Evolutionary conservation across 306 rosid species (phyloP).

Genomic region (Fragaria vesca): DNA sequence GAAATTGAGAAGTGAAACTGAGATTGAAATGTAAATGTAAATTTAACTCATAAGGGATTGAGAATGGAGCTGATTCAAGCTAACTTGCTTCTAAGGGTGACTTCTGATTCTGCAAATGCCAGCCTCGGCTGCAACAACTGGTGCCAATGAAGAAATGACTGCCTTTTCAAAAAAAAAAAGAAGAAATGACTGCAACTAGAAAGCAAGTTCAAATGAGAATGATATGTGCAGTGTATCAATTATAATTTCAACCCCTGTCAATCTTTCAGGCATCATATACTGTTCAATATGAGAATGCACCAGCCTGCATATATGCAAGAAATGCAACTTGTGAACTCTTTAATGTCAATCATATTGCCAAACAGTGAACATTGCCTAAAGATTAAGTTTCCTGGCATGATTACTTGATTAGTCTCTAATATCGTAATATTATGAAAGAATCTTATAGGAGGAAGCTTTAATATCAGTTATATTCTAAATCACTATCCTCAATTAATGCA

Average conservation of each 20-base stretch:
- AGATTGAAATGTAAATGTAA: no score
- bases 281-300: slow-evolving; percentile 22
- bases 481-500: slow-evolving; percentile 38
- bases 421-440: neutral
- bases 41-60: no score
- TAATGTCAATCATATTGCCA: neutral
- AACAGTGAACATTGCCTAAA: neutral
- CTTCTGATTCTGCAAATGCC: slow-evolving; percentile 24
- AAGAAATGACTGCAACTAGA: slow-evolving; percentile 10
- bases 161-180: neutral
- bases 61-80: neutral
- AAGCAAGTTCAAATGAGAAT: slow-evolving; percentile 32
- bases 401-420: neutral
- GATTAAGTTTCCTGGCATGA: neutral
- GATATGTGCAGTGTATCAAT: slow-evolving; percentile 17
- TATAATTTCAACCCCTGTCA: neutral
- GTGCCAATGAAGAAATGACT: slow-evolving; percentile 6
- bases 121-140: slow-evolving; percentile 23
- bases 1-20: no score
- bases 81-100: slow-evolving; percentile 20
- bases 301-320: neutral
- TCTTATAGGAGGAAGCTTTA: neutral
- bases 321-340: neutral
- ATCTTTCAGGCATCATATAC: slow-evolving; percentile 12
- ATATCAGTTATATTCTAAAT: slow-evolving; percentile 25